These are phyloP conservation scores for Alternaria gaisen DNA, from an alignment of 2,329 filamentous ascomycete genomes.

Conservation along the genomic window DNA sequence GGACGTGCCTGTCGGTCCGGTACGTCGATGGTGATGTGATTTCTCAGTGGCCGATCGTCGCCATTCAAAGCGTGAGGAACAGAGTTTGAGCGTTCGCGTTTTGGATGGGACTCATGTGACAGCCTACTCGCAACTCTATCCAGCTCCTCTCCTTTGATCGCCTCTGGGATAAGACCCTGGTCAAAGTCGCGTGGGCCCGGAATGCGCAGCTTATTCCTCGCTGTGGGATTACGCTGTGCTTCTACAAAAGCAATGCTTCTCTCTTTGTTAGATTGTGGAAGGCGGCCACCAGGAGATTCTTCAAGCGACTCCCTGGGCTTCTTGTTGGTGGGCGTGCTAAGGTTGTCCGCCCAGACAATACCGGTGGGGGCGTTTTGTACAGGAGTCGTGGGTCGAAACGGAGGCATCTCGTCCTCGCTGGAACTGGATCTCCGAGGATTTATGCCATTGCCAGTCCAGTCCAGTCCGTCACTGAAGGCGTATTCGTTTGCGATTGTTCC, in stretches of 20 bases:
- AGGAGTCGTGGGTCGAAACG: constrained; percentile 26
- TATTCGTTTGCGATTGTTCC: constrained; percentile 65
- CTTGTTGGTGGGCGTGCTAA: constrained; percentile 61
- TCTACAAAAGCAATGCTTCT: constrained; percentile 90
- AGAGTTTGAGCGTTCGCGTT: constrained; percentile 35
- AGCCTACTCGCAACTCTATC: constrained; percentile 27
- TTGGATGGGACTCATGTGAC: constrained; percentile 38
- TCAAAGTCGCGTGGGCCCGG: constrained; percentile 93
- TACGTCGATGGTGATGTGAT: constrained; percentile 73
- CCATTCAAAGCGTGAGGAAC: constrained; percentile 43
- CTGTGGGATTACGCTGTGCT: constrained; percentile 77
- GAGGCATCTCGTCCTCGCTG: constrained; percentile 29
- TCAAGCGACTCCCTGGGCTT: constrained; percentile 63
- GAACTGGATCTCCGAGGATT: constrained; percentile 18
- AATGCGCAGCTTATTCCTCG: constrained; percentile 81
- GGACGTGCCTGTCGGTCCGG: constrained; percentile 55
- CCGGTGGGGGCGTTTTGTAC: constrained; percentile 23
- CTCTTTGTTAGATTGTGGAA: constrained; percentile 68
- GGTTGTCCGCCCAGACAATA: constrained; percentile 35
- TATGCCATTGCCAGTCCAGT: constrained; percentile 23
- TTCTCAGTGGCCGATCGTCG: constrained; percentile 54
- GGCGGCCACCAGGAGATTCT: constrained; percentile 42
- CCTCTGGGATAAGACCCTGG: constrained; percentile 75
- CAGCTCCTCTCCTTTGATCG: constrained; percentile 57
- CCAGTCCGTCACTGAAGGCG: constrained; percentile 58